Evolutionary conservation across 78 protist genomes (phyloP).

Genomic region (Creolimax fragrantissima): DNA sequence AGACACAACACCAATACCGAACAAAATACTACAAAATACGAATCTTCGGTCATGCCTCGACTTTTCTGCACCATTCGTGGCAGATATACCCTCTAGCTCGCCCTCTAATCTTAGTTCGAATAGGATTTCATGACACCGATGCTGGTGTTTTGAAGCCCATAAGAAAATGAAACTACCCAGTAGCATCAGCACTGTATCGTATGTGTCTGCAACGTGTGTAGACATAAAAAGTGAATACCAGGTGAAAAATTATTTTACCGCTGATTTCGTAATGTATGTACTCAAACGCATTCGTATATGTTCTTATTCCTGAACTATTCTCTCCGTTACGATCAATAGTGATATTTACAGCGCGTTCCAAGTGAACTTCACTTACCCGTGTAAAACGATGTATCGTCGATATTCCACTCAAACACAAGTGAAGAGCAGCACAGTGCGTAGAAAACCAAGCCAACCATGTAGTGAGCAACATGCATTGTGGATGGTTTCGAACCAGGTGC

Average conservation of each 20-base stretch:
- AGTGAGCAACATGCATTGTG: slow-evolving; percentile 13
- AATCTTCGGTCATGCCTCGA: not conserved
- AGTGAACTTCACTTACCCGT: not conserved
- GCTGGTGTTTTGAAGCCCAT: not conserved
- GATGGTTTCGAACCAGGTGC: not conserved
- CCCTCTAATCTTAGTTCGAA: not conserved
- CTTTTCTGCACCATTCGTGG: no score
- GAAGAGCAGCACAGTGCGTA: not conserved
- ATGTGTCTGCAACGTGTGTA: not conserved
- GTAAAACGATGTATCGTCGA: not conserved
- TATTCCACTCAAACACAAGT: not conserved
- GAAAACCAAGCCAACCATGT: not conserved
- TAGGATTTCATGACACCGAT: not conserved
- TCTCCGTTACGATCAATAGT: not conserved
- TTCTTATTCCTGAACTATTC: not conserved
- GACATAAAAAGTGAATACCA: not conserved
- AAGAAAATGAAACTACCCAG: not conserved
- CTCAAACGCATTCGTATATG: not conserved
- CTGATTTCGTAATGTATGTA: not conserved
- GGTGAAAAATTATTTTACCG: not conserved
- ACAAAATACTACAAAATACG: not conserved
- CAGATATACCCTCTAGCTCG: not conserved
- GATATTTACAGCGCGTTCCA: not conserved
- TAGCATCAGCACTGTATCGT: not conserved
- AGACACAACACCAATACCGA: not conserved